A percentile compares a stretch with the other conserved stretches of the same genome.
Conservation (phyloP, 75 land plant genomes). For the Selaginella moellendorffii region DNA sequence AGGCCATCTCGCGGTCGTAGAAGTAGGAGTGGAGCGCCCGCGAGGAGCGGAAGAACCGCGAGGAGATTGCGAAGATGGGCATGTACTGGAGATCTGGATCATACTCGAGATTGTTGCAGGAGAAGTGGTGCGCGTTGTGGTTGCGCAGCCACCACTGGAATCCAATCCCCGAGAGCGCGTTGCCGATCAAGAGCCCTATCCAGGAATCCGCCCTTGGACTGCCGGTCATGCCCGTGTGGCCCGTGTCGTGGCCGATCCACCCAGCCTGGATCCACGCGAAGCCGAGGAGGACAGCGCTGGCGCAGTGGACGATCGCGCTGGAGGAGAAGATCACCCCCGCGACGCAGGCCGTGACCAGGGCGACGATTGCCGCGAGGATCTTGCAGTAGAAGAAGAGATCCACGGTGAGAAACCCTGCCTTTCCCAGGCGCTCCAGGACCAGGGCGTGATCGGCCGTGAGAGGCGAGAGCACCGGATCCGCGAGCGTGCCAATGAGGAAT, state of each 20-base stretch:
- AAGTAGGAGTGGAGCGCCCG: constrained; percentile 32
- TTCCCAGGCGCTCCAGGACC: constrained; percentile 32
- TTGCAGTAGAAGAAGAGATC: constrained; percentile 11
- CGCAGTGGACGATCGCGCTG: constrained; percentile 27
- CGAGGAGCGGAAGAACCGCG: constrained; percentile 36
- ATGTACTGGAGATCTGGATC: constrained; percentile 80
- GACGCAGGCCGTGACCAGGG: constrained; percentile 14
- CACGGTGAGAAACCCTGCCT: constrained; percentile 42
- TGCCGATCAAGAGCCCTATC: constrained; percentile 38
- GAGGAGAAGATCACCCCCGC: constrained; percentile 36
- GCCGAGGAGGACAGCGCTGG: constrained; percentile 39
- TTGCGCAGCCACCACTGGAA: constrained; percentile 83
- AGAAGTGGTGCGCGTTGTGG: constrained; percentile 68
- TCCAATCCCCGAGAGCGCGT: constrained; percentile 57
- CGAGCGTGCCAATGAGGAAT: constrained; percentile 32
- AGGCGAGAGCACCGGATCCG: constrained; percentile 36
- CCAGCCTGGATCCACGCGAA: constrained; percentile 53
- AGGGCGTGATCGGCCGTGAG: constrained; percentile 43
- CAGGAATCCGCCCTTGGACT: constrained; percentile 17
- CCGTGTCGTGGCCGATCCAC: constrained; percentile 71
- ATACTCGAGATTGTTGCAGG: constrained; percentile 58
- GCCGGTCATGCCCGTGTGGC: constrained; percentile 40
- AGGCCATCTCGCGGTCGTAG: constrained; percentile 44
- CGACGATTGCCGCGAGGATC: constrained; percentile 4
- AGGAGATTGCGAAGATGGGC: constrained; percentile 64